Base-by-base conservation (phyloP, 768 basidiomycete genomes). In the Tulasnella sp. region DNA sequence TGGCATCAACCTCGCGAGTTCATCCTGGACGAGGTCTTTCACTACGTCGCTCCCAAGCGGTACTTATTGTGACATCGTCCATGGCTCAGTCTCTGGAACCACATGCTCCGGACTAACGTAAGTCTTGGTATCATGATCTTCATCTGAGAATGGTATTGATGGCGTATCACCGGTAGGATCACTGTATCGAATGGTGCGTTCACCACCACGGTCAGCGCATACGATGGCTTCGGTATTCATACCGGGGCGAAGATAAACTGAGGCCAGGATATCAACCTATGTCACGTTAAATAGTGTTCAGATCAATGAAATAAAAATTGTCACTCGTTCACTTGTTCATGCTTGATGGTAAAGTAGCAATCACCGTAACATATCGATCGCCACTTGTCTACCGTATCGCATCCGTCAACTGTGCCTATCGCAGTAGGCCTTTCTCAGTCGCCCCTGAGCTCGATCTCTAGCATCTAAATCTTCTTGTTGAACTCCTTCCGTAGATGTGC, bases 131-230 rank as follows among this genome's bases (percentile, higher is more conserved):
- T 15, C 3, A 26, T 27, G 29, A 19, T 9, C 23, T 11, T 11
- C 23, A 4, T 1, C 51, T n/a, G 11, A 41, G 43, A 23, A 9
- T 10, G 45, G 15, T 15, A 44, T 45, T 56, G 24, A 24, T 27
- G 8, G 44, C 41, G 27, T 19, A 13, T 15, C n/a, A 13, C 26
- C 21, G 19, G 24, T 27, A 83, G 80, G 0, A 69, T 80, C 63
- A 74, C 73, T 0, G 79, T 84, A 13, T 74, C 75, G 1, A 51
- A 50, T 9, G 72, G 83, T 0, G 64, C 61, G 3, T 79, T 85
- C 67, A 75, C 68, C 4, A 77, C 77, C 0, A 77, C 74, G 0
- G 75, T 84, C 1, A 69, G 73, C 1, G 73, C 80, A 0, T 74
- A 80, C 2, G 76, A 73, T 60, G 81, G 82, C 1, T 65, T 66